These are phyloP conservation scores for Blastobotrys ciferrii DNA, from an alignment of 1,139 yeast genomes.

Conservation along the genomic window DNA sequence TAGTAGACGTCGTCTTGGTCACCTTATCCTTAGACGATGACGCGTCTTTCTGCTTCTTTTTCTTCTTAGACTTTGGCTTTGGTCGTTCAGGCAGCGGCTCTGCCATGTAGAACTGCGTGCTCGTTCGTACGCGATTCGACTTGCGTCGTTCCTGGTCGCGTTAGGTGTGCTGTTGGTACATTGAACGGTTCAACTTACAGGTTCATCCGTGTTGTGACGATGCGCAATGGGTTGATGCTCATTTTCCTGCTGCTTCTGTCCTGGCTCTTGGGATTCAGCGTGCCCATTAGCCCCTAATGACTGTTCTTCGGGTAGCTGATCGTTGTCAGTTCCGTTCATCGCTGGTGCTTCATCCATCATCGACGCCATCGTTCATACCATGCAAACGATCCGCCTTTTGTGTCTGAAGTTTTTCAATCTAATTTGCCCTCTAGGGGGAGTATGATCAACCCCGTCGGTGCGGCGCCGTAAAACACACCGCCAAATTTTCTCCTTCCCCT, in stretches of 20 bases:
- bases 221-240: constrained; percentile 2
- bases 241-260: not conserved
- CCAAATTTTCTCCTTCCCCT: not conserved
- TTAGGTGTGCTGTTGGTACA: not conserved
- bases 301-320: too few species aligned
- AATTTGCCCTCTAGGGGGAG: not conserved
- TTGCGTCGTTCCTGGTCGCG: constrained; percentile 17
- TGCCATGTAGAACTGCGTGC: constrained; percentile 25
- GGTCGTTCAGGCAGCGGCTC: constrained; percentile 22
- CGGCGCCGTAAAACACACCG: not conserved
- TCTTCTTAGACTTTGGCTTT: constrained; percentile 9
- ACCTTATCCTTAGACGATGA: constrained; percentile 5
- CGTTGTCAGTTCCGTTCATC: not conserved
- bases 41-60: constrained; percentile 6
- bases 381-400: not conserved
- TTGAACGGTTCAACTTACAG: constrained; percentile 4
- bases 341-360: not conserved
- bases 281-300: not conserved
- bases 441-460: not conserved
- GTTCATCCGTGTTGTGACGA: constrained; percentile 1
- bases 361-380: not conserved
- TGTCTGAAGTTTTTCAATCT: not conserved
- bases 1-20: not conserved
- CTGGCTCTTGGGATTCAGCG: not conserved
- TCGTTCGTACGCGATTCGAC: constrained; percentile 24